Evolutionary conservation across 2,329 filamentous ascomycete species (phyloP).

Genomic region (Diaporthe ilicicola): DNA sequence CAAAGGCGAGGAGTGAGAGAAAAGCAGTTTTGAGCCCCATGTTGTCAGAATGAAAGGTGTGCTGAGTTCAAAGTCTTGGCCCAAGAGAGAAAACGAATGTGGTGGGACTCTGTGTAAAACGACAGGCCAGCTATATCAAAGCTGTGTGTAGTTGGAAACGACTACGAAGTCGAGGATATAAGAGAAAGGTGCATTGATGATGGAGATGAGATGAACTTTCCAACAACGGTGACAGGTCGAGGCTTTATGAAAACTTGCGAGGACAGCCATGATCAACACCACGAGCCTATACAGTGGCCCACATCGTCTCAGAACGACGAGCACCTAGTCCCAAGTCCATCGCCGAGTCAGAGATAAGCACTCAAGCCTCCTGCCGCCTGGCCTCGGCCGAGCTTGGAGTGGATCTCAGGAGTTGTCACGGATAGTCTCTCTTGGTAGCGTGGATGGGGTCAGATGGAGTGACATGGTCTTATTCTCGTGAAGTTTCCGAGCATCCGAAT

Average conservation of each 20-base stretch:
- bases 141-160: background rate
- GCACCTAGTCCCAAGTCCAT: background rate
- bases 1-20: constrained; percentile 14
- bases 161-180: background rate
- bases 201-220: background rate
- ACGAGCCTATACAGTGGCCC: background rate
- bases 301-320: background rate
- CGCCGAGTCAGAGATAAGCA: constrained; percentile 13
- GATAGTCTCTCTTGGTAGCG: constrained; percentile 1
- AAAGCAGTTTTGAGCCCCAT: constrained; percentile 24
- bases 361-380: constrained; percentile 18
- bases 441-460: background rate
- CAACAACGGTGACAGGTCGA: constrained; percentile 4
- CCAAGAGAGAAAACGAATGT: background rate
- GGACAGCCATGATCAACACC: background rate
- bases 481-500: background rate
- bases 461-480: background rate
- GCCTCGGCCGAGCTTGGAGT: constrained; percentile 7
- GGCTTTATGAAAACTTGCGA: background rate
- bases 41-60: background rate
- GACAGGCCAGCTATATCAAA: background rate
- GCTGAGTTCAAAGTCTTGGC: no score
- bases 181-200: background rate
- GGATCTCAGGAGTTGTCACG: constrained; percentile 16
- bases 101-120: background rate